Conservation (phyloP, 805 yeast species). For the Wickerhamiella spandovensis region DNA sequence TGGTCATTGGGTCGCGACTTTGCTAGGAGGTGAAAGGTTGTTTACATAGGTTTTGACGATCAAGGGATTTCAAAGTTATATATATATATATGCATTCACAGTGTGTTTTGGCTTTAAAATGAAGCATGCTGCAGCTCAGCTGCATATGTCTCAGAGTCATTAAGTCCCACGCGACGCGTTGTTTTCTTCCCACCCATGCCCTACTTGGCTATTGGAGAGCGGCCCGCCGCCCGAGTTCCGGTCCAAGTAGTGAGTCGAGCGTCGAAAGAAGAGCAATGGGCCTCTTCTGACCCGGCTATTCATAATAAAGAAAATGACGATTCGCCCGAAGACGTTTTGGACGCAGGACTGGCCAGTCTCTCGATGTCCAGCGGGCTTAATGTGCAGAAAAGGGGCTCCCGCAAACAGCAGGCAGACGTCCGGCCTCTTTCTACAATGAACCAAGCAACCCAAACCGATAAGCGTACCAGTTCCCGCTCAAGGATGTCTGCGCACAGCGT, state of each 20-base stretch:
- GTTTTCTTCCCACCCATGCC: not conserved
- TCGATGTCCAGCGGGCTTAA: not conserved
- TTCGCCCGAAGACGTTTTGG: not conserved
- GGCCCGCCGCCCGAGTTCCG: not conserved
- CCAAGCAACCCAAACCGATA: not conserved
- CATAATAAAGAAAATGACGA: not conserved
- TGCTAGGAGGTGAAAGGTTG: too few relatives aligned
- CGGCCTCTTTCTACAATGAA: not conserved
- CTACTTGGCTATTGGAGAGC: not conserved
- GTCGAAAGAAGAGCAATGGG: not conserved
- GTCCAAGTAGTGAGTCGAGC: not conserved
- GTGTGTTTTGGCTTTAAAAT: too few relatives aligned
- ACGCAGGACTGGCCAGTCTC: not conserved
- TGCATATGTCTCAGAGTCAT: not conserved
- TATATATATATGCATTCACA: too few relatives aligned
- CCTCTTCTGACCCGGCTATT: not conserved
- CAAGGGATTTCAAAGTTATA: too few relatives aligned
- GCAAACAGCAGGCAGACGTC: not conserved
- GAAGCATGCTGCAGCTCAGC: too few relatives aligned
- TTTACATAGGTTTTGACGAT: too few relatives aligned
- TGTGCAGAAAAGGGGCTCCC: not conserved
- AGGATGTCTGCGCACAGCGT: not conserved
- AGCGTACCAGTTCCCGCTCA: not conserved
- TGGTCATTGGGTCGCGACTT: too few relatives aligned
- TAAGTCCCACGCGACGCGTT: not conserved